Conservation (phyloP, 2,329 filamentous ascomycete genomes). For the Bimuria novae-zelandiae region DNA sequence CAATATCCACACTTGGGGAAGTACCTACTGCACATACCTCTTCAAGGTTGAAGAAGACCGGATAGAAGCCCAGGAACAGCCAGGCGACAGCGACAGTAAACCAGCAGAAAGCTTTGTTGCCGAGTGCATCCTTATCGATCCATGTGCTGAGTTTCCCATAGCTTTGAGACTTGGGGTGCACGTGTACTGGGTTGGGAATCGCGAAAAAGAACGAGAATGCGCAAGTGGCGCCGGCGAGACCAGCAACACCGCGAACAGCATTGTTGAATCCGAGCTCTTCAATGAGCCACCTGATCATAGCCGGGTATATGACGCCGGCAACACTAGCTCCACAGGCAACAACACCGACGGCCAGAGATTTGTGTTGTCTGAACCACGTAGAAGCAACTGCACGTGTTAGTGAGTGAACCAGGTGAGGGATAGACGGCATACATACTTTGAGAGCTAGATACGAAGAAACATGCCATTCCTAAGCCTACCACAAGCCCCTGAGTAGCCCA, state of each 20-base stretch:
- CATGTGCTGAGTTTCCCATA: conserved; percentile 47
- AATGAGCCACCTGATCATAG: conserved; percentile 53
- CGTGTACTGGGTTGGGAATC: conserved; percentile 50
- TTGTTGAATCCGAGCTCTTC: conserved; percentile 51
- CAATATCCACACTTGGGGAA: not conserved
- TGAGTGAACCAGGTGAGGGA: not conserved
- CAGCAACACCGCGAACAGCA: conserved; percentile 49
- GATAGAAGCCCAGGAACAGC: conserved; percentile 58
- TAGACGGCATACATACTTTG: conserved; percentile 47
- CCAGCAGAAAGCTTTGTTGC: conserved; percentile 50
- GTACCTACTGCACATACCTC: conserved; percentile 42
- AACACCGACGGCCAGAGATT: conserved; percentile 55
- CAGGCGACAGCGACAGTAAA: conserved; percentile 52
- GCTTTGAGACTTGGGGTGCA: conserved; percentile 44
- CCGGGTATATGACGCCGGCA: conserved; percentile 53
- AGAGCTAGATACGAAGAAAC: conserved; percentile 57
- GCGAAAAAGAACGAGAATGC: conserved; percentile 50
- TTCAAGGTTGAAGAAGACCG: conserved; percentile 59
- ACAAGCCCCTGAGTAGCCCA: conserved; percentile 55
- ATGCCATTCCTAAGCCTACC: conserved; percentile 56
- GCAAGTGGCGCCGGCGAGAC: conserved; percentile 48
- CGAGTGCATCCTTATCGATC: conserved; percentile 53
- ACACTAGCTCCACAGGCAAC: conserved; percentile 57
- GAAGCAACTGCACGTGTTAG: conserved; percentile 49
- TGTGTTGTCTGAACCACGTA: conserved; percentile 55